Evolutionary conservation across 805 yeast species (phyloP).

Genomic region (Wickerhamomyces canadensis): DNA sequence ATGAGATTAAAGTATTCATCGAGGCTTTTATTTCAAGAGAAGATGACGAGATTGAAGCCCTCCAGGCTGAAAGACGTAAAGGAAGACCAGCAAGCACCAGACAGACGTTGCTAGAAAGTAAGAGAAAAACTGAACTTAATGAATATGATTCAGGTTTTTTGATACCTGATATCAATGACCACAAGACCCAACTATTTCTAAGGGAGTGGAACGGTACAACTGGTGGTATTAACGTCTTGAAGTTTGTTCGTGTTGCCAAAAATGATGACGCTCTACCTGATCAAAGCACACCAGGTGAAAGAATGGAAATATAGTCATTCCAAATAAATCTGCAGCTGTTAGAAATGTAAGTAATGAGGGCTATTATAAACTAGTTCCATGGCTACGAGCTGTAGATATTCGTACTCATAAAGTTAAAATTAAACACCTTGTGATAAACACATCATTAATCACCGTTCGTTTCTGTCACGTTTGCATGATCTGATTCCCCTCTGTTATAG

Average conservation of each 20-base stretch:
- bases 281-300: constrained; percentile 5
- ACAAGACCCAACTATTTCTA: constrained; percentile 50
- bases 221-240: constrained; percentile 69
- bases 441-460: no score
- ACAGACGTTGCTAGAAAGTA: constrained; percentile 62
- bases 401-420: no score
- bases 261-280: constrained; percentile 11
- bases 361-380: no score
- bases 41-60: constrained; percentile 66
- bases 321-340: no score
- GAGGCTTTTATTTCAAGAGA: constrained; percentile 61
- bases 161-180: constrained; percentile 67
- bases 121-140: constrained; percentile 52
- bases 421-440: no score
- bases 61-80: constrained; percentile 64
- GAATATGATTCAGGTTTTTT: constrained; percentile 65
- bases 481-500: no score
- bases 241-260: constrained; percentile 25
- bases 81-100: constrained; percentile 78
- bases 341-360: no score
- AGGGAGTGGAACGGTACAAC: constrained; percentile 76
- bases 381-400: no score
- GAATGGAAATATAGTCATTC: background rate
- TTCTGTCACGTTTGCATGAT: no score
- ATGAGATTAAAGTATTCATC: constrained; percentile 57